Percentiles rank a stretch among this genome's conserved stretches.
Evolutionary conservation across 225 moss, liverwort and hornwort genomes (phyloP).

Genomic region (Bryoerythrophyllum caledonicum): DNA sequence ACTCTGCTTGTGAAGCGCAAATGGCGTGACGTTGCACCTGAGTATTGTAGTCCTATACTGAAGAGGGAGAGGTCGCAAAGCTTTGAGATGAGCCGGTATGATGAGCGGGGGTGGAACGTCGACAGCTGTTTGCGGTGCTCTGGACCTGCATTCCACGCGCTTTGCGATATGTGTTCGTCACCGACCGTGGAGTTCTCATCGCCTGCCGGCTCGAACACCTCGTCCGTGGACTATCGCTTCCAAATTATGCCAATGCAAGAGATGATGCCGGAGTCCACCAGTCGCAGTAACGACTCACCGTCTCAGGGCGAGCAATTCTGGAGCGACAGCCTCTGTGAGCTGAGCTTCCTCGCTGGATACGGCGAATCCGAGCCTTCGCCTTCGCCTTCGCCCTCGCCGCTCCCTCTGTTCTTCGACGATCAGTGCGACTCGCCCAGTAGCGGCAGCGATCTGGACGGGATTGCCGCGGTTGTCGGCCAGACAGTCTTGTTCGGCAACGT

Average conservation of each 20-base stretch:
- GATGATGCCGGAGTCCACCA: not conserved
- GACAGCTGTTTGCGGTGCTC: constrained; percentile 28
- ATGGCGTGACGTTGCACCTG: constrained; percentile 40
- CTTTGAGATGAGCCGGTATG: not conserved
- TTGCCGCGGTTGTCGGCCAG: constrained; percentile 60
- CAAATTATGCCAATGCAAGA: not conserved
- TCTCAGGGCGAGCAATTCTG: constrained; percentile 29
- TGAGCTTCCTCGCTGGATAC: constrained; percentile 41
- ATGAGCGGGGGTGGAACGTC: constrained; percentile 24
- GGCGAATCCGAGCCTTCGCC: constrained; percentile 32
- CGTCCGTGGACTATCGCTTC: constrained; percentile 25
- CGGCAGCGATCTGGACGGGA: constrained; percentile 44
- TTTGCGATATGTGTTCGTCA: constrained; percentile 29
- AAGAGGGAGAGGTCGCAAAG: constrained; percentile 25
- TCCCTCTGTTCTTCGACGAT: constrained; percentile 19
- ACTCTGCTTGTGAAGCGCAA: constrained; percentile 29
- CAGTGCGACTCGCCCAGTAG: constrained; percentile 18
- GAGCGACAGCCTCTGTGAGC: constrained; percentile 29
- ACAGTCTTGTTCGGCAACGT: constrained; percentile 35
- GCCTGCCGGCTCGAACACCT: constrained; percentile 29
- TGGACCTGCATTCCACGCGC: constrained; percentile 27
- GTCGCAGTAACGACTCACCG: not conserved
- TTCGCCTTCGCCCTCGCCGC: not conserved
- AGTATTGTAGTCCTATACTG: not conserved
- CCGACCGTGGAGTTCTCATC: constrained; percentile 14